Evolutionary conservation across 805 yeast genomes (phyloP), one percentile per base, ranked within the genome.

Genomic region (Ogataea paraovalis): DNA sequence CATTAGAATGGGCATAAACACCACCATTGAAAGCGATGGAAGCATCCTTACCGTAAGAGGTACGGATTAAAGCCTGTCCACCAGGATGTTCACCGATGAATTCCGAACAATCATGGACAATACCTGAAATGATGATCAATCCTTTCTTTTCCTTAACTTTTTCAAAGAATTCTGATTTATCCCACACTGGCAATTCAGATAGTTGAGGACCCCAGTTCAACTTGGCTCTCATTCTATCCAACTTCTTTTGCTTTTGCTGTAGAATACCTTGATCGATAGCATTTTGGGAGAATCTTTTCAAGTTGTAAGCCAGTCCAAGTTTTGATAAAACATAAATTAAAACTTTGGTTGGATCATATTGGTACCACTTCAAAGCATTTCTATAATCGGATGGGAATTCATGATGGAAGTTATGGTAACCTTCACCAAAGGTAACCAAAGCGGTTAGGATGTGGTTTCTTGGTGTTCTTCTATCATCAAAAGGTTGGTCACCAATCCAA

Each of bases 331-430:
- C 25, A 67, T 74, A 85, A 57, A 86, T 85, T 45, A 76, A 58
- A 42, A 79, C 60, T 69, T 86, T 86, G 43, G 94, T 85, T 56
- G 95, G 95, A 65, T 87, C 95, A 63, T 81, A 86, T 74, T 86
- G 92, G 73, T 82, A 86, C 94, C 94, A 86, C 64, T 80, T 83
- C 63, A 86, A 75, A 33, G 94, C 94, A 64, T 86, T 86, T 78
- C 95, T 80, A 77, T 86, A 87, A 70, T 87, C 95, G 18, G 87
- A 78, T 59, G 95, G 94, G 77, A 86, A 87, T 73, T 86, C 95
- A 66, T 87, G 95, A 68, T 87, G 95, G 81, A 86, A 87, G 70
- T 87, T 87, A 63, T 87, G 94, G 74, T 86, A 85, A 53, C 95
- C 95, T 70, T 87, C 95, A 68, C 95, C 95, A 61, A 86, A 85